These are phyloP conservation scores for Triticum monococcum DNA, from an alignment of 176 grass and related monocot genomes.

Conservation along the genomic window DNA sequence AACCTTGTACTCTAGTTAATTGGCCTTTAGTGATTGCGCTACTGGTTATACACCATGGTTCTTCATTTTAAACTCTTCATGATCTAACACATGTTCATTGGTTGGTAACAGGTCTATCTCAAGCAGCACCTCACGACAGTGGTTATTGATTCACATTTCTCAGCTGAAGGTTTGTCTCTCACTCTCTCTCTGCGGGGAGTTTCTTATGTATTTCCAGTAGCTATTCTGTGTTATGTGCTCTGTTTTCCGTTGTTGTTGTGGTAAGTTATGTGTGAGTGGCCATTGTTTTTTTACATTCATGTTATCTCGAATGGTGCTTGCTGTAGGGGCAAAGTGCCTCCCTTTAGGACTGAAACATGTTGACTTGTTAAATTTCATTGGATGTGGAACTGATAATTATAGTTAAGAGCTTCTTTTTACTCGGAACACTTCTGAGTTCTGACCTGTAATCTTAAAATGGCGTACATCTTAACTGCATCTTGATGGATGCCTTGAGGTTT, in stretches of 20 bases:
- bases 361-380: neutral
- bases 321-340: neutral
- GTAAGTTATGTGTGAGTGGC: neutral
- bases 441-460: neutral
- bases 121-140: conserved; percentile 86
- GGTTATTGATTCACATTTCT: conserved; percentile 92
- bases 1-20: neutral
- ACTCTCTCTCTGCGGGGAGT: neutral
- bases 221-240: conserved; percentile 14
- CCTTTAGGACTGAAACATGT: neutral
- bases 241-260: conserved; percentile 4
- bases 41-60: conserved; percentile 6
- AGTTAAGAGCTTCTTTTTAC: neutral
- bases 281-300: neutral
- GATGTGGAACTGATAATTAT: neutral
- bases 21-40: neutral
- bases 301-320: neutral
- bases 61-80: conserved; percentile 9
- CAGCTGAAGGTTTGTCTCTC: conserved; percentile 55
- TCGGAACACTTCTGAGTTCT: neutral
- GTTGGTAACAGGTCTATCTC: conserved; percentile 75
- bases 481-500: neutral
- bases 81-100: conserved; percentile 4
- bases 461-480: conserved; percentile 8
- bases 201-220: neutral